A percentile compares a stretch with the other conserved stretches of the same genome.
These are phyloP conservation scores for Neofusicoccum cordaticola DNA, from an alignment of 2,329 filamentous ascomycete species.

Conservation along the genomic window DNA sequence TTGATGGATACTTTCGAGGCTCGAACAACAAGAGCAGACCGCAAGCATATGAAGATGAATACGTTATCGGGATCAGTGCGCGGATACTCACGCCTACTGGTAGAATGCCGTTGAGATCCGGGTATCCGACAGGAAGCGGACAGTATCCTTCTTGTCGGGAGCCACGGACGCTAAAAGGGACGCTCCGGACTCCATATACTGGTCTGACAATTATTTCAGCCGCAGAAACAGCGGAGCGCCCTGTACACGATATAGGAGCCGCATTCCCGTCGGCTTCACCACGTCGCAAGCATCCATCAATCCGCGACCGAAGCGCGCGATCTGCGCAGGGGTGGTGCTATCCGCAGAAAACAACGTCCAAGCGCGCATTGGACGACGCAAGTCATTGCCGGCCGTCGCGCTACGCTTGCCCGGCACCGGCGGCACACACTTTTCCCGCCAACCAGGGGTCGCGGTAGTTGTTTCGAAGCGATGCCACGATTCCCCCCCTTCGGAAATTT, in stretches of 20 bases:
- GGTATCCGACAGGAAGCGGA: background rate
- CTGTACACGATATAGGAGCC: background rate
- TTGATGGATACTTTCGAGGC: too few species aligned
- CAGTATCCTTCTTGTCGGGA: background rate
- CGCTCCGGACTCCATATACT: background rate
- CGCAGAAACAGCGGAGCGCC: background rate
- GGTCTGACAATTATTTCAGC: background rate
- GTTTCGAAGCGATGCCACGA: slow-evolving; percentile 3
- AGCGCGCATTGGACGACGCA: background rate
- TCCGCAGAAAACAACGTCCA: background rate
- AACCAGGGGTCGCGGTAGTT: background rate
- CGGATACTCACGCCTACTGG: too few species aligned
- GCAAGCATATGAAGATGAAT: background rate
- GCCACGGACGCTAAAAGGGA: background rate
- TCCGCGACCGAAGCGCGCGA: slow-evolving; percentile 10
- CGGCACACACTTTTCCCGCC: background rate
- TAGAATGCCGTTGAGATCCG: background rate
- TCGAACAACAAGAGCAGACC: too few species aligned
- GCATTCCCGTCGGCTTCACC: background rate
- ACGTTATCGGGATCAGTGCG: background rate
- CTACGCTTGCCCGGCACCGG: too few species aligned
- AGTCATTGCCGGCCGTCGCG: background rate
- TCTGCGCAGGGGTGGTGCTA: background rate
- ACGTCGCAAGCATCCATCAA: slow-evolving; percentile 1
- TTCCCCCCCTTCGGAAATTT: slow-evolving; percentile 12